phyloP scores from a whole-genome alignment of 2,329 filamentous ascomycete genomes.

The Sclerotinia borealis region DNA sequence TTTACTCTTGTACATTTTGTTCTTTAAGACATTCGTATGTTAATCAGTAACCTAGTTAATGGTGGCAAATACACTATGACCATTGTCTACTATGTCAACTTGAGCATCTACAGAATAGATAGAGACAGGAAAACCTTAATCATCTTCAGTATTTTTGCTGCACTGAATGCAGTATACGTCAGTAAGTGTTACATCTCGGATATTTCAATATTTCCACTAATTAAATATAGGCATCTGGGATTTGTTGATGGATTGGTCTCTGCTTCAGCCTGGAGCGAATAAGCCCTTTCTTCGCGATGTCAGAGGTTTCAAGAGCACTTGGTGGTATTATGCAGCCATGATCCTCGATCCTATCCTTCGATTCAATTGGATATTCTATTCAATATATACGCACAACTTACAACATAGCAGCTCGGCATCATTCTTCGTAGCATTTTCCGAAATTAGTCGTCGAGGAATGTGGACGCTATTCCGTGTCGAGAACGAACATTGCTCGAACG shows the following conservation, averaged over 20 bases:
- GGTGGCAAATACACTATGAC: conserved; percentile 86
- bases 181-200: conserved; percentile 44
- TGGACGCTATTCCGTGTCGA: conserved; percentile 94
- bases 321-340: conserved; percentile 86
- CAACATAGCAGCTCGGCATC: conserved; percentile 81
- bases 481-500: conserved; percentile 94
- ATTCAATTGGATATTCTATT: conserved; percentile 90
- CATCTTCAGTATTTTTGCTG: conserved; percentile 72
- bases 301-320: conserved; percentile 69
- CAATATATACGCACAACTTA: conserved; percentile 67
- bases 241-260: conserved; percentile 89
- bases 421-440: conserved; percentile 71
- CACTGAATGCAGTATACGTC: conserved; percentile 77
- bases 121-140: conserved; percentile 51
- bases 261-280: conserved; percentile 70
- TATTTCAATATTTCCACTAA: background rate
- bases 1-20: background rate
- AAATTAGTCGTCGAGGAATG: conserved; percentile 78
- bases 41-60: conserved; percentile 49
- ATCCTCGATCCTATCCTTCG: conserved; percentile 75
- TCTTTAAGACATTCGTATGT: too few relatives aligned
- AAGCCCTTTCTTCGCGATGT: conserved; percentile 68
- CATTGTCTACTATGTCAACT: conserved; percentile 68
- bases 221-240: conserved; percentile 69
- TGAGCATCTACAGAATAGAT: conserved; percentile 80